phyloP scores from a whole-genome alignment of 177 flowering plant species.

The Tripterygium wilfordii region DNA sequence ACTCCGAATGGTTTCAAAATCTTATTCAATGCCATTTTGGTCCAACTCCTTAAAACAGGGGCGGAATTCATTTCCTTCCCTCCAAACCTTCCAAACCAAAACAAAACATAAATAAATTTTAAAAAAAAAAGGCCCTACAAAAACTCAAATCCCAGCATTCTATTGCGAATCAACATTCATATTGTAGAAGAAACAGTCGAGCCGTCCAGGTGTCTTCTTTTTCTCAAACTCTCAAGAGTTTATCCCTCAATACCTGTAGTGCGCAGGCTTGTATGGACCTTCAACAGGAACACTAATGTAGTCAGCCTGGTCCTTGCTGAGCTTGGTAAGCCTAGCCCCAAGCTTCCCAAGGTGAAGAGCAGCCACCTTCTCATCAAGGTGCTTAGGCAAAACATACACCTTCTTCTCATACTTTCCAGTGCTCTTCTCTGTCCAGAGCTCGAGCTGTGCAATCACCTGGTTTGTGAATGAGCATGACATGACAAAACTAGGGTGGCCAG shows the following conservation, averaged over 20 bases:
- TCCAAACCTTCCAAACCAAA: slow-evolving; percentile 1
- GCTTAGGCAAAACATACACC: too few relatives aligned
- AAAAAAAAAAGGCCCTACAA: too few relatives aligned
- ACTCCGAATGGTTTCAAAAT: too few relatives aligned
- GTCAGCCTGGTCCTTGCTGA: too few relatives aligned
- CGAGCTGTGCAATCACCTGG: slow-evolving; percentile 59
- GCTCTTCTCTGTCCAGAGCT: slow-evolving; percentile 45
- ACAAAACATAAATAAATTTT: slow-evolving; percentile 6
- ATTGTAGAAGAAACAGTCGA: neutral
- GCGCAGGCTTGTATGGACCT: slow-evolving; percentile 45
- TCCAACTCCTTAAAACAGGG: too few relatives aligned
- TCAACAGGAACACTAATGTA: slow-evolving; percentile 39
- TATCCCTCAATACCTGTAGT: slow-evolving; percentile 36
- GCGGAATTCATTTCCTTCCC: too few relatives aligned
- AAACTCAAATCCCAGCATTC: slow-evolving; percentile 3
- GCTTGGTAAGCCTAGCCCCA: too few relatives aligned
- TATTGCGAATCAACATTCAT: neutral
- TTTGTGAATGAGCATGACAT: slow-evolving; percentile 58
- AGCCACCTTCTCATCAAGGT: too few relatives aligned
- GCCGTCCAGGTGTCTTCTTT: too few relatives aligned
- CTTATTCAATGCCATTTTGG: too few relatives aligned
- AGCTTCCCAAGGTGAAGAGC: too few relatives aligned
- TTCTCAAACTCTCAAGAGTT: neutral
- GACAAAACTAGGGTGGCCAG: slow-evolving; percentile 55
- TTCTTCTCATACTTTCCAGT: too few relatives aligned